phyloP scores from a whole-genome alignment of 2,329 filamentous ascomycete species.

The Fusarium sulawesiense region DNA sequence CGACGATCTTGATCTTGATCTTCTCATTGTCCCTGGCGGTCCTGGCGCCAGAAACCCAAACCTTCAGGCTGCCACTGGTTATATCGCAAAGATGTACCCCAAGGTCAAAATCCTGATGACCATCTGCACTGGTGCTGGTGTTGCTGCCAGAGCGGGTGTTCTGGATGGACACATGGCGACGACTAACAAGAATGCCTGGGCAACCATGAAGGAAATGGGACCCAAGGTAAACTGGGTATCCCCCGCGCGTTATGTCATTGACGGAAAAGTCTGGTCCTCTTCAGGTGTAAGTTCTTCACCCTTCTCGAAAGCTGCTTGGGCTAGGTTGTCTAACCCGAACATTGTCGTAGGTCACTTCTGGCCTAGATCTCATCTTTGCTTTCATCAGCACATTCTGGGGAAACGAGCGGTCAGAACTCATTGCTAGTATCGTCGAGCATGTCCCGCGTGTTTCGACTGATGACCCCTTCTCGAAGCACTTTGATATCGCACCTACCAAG shows the following conservation, averaged over 20 bases:
- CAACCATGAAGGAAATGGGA: constrained; percentile 58
- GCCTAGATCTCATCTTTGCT: constrained; percentile 52
- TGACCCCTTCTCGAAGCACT: constrained; percentile 47
- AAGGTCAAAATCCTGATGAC: constrained; percentile 68
- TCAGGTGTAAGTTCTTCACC: constrained; percentile 60
- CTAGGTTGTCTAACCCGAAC: neutral
- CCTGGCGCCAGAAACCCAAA: constrained; percentile 57
- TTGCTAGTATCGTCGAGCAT: constrained; percentile 67
- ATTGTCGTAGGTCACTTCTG: constrained; percentile 49
- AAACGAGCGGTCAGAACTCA: constrained; percentile 55
- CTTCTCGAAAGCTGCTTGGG: neutral
- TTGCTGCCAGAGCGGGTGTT: constrained; percentile 69
- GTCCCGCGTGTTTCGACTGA: constrained; percentile 46
- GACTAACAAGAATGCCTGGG: constrained; percentile 72
- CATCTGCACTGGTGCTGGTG: constrained; percentile 72
- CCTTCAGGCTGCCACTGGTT: constrained; percentile 54
- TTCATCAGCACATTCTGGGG: constrained; percentile 61
- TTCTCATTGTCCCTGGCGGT: constrained; percentile 75
- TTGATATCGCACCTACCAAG: constrained; percentile 41
- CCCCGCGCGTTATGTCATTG: constrained; percentile 71
- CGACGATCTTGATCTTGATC: constrained; percentile 61
- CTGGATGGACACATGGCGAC: constrained; percentile 71
- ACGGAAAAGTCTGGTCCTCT: constrained; percentile 75
- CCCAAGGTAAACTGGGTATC: constrained; percentile 69
- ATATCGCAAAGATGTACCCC: constrained; percentile 54